Base-by-base conservation (phyloP, 2,329 filamentous ascomycete species). In the Talaromyces albobiverticillius region DNA sequence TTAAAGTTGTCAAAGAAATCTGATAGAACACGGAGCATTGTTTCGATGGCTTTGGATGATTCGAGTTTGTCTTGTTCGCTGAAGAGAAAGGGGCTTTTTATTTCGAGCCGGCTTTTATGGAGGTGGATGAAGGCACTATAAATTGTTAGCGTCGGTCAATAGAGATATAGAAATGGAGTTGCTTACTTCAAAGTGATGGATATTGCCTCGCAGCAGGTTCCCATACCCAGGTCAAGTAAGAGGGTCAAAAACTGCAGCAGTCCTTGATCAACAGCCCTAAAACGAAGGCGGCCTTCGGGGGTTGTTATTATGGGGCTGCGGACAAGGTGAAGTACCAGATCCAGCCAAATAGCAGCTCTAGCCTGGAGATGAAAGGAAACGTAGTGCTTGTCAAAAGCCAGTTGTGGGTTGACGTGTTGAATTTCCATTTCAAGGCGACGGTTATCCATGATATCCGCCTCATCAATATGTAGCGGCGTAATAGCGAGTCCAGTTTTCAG, bases 181-280 rank as follows among this genome's bases (percentile, higher is more conserved):
- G 49, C 52, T 54, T 23, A 54, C 52, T 49, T 54, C 31, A 54
- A 22, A n/a, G 16, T 36, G 32, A 54, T 54, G 42, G 52, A 45
- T 6, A 54, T 54, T 25, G 52, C 52, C 22, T 54, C 52, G 18
- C 52, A 54, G 14, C 52, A 54, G 3, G 11, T 7, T 11, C 52
- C 52, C 40, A 54, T 45, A 2, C 52, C 52, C 3, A 54, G 46
- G 3, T 40, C 36, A 8, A 54, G 13, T 4, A 49, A n/a, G 22
- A 54, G 26, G 3, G 20, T 49, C 14, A 54, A n/a, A 23, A 36
- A 54, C 31, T 29, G 26, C 13, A 54, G 29, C 4, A 54, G 46
- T 2, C 52, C 52, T 16, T 38, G 46, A n/a, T 54, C 52, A 2
- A 54, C 46, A 5, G 38, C 16, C 13, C 26, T 45, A 38, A 54